These are phyloP conservation scores for Xylaria sp. DNA, from an alignment of 2,329 filamentous ascomycete species.

Conservation along the genomic window DNA sequence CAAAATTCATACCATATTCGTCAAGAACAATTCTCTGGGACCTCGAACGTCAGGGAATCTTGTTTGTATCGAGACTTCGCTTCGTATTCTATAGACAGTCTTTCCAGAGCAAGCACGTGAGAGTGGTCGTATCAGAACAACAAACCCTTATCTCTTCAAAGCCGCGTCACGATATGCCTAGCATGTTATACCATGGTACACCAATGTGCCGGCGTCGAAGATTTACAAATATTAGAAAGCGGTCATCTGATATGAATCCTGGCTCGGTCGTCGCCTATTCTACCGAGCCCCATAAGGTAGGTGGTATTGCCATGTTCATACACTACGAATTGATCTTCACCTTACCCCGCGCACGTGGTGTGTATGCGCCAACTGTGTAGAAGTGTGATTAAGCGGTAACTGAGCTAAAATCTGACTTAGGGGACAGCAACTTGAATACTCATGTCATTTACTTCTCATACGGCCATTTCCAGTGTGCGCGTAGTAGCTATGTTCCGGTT, in stretches of 20 bases:
- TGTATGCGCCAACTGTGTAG: conserved; percentile 1
- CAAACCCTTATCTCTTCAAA: too few species aligned
- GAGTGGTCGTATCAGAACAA: too few species aligned
- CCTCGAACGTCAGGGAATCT: too few species aligned
- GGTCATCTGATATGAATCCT: not conserved
- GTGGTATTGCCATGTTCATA: conserved; percentile 21
- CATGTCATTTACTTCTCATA: not conserved
- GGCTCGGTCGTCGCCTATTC: conserved; percentile 9
- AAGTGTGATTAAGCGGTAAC: not conserved
- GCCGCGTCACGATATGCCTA: too few species aligned
- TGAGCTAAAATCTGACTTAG: not conserved
- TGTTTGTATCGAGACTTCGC: too few species aligned
- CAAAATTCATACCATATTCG: too few species aligned
- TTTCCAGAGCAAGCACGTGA: too few species aligned
- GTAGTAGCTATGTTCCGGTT: conserved; percentile 14
- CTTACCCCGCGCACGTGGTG: conserved; percentile 28
- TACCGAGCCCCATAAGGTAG: conserved; percentile 24
- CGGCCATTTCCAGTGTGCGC: not conserved
- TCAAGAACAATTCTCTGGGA: too few species aligned
- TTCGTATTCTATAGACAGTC: too few species aligned
- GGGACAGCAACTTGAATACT: not conserved
- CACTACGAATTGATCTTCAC: conserved; percentile 16
- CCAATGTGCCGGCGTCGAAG: not conserved
- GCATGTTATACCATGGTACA: not conserved
- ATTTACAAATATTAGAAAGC: not conserved